Conservation (phyloP, 495 filamentous ascomycete genomes). For the Penicillium taxi region DNA sequence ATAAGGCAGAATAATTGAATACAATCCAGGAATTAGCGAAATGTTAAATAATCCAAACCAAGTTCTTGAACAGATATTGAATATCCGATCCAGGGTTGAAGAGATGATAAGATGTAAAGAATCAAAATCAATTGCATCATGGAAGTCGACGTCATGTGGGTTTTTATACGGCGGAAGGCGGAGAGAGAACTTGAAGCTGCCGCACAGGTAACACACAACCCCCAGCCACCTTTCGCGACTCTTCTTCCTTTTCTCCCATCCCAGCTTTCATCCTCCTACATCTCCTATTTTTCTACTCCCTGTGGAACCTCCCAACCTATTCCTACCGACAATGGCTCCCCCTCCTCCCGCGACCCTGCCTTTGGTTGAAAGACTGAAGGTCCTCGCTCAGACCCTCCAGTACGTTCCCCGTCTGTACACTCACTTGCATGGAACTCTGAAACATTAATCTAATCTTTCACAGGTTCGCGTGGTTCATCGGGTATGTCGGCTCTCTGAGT, state of each 20-base stretch:
- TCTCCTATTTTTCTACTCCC: no score
- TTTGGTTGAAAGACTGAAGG: conserved; percentile 63
- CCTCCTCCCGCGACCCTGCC: conserved; percentile 64
- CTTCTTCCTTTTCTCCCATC: conserved; percentile 1
- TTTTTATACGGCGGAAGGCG: conserved; percentile 9
- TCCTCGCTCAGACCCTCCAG: conserved; percentile 82
- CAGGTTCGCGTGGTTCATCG: conserved; percentile 78
- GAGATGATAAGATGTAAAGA: neutral
- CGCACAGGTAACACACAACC: conserved; percentile 21
- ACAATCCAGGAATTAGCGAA: no score
- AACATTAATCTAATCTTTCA: conserved; percentile 33
- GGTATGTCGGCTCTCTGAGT: conserved; percentile 50
- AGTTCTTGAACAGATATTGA: no score
- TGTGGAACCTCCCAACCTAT: conserved; percentile 1
- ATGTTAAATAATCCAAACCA: no score
- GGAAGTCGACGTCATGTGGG: neutral
- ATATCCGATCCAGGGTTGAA: no score
- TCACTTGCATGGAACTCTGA: conserved; percentile 8
- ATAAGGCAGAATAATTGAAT: no score
- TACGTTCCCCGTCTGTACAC: conserved; percentile 38
- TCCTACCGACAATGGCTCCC: conserved; percentile 57
- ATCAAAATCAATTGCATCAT: neutral
- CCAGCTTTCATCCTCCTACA: conserved; percentile 1
- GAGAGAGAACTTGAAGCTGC: conserved; percentile 13
- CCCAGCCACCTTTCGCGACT: conserved; percentile 18